Percentiles rank a stretch among this genome's conserved stretches.
Conservation (phyloP, 2,329 filamentous ascomycete species). For the Monilinia vaccinii-corymbosi region DNA sequence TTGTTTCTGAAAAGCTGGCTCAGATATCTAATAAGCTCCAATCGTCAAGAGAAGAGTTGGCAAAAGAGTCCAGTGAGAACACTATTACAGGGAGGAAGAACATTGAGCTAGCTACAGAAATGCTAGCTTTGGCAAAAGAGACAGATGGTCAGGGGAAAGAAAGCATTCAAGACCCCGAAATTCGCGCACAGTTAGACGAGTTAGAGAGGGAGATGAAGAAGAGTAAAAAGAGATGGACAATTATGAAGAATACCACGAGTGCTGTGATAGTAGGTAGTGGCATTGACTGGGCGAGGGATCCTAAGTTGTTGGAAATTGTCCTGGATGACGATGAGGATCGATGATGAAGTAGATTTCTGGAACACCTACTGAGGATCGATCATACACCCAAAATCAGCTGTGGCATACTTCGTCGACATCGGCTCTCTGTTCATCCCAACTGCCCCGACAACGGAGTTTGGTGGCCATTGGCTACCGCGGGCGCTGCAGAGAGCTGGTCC, state of each 20-base stretch:
- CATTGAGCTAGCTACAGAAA: constrained; percentile 48
- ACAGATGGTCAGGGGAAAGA: constrained; percentile 44
- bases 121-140: constrained; percentile 54
- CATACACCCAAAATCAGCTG: not conserved
- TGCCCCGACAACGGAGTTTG: not conserved
- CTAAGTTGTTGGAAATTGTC: constrained; percentile 59
- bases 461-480: not conserved
- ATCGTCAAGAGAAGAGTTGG: constrained; percentile 43
- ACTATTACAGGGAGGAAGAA: constrained; percentile 51
- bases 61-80: constrained; percentile 48
- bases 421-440: not conserved
- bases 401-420: not conserved
- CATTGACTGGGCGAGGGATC: constrained; percentile 69
- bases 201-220: constrained; percentile 51
- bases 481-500: not conserved
- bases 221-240: constrained; percentile 59
- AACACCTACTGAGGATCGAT: not conserved
- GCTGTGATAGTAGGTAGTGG: constrained; percentile 74
- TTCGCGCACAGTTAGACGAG: constrained; percentile 45
- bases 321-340: constrained; percentile 52
- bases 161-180: constrained; percentile 42
- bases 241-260: constrained; percentile 70
- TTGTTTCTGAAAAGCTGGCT: constrained; percentile 53
- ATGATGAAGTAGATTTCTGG: constrained; percentile 14
- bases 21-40: constrained; percentile 46